Evolutionary conservation across 1,139 yeast genomes (phyloP).

Genomic region (Yamadazyma songkhlaensis): DNA sequence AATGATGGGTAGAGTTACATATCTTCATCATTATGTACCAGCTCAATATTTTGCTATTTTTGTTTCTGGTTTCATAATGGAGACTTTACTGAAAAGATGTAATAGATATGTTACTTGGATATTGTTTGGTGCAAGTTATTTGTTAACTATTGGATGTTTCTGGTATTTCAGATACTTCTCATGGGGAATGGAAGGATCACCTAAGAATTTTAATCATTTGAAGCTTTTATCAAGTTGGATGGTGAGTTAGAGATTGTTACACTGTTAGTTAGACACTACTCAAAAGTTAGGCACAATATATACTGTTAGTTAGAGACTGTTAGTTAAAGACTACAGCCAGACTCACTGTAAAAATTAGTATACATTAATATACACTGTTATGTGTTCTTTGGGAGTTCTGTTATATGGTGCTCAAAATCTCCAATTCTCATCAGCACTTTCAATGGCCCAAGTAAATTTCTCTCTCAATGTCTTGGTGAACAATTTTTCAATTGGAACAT

Average conservation of each 20-base stretch:
- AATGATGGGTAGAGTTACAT: slow-evolving; percentile 95
- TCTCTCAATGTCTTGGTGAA: slow-evolving; percentile 90
- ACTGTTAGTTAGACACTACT: not conserved
- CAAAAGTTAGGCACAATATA: no score
- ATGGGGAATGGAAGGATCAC: slow-evolving; percentile 87
- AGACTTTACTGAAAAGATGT: slow-evolving; percentile 18
- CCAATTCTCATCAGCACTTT: slow-evolving; percentile 88
- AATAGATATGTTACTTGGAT: slow-evolving; percentile 12
- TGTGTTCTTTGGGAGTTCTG: no score
- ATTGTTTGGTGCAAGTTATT: slow-evolving; percentile 8
- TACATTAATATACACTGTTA: not conserved
- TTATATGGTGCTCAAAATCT: no score
- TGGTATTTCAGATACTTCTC: slow-evolving; percentile 72
- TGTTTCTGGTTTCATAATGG: slow-evolving; percentile 45
- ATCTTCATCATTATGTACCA: slow-evolving; percentile 95
- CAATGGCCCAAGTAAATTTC: slow-evolving; percentile 94
- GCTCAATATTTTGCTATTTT: slow-evolving; percentile 94
- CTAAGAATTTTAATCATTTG: slow-evolving; percentile 62
- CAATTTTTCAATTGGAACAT: slow-evolving; percentile 89
- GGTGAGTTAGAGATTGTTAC: no score
- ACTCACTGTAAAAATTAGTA: no score
- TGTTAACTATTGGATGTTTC: slow-evolving; percentile 43
- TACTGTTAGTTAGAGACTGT: not conserved
- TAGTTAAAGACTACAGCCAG: no score
- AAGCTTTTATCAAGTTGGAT: slow-evolving; percentile 77